Percentiles rank a stretch among this genome's conserved stretches.
Evolutionary conservation across 2,329 filamentous ascomycete genomes (phyloP).

Genomic region (Madurella mycetomatis): DNA sequence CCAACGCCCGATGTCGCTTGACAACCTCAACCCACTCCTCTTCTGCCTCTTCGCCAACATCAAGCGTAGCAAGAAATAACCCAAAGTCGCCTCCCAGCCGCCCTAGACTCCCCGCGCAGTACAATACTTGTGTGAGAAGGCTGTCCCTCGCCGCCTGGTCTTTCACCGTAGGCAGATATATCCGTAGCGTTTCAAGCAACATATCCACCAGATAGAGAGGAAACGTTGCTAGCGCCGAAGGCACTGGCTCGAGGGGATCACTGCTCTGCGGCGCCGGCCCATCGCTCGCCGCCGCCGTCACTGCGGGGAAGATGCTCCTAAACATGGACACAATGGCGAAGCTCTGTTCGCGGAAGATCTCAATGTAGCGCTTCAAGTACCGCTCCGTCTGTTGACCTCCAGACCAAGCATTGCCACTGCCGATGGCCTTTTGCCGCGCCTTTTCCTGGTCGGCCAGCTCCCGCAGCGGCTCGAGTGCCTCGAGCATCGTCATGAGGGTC

Average conservation of each 20-base stretch:
- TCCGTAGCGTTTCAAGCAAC: constrained; percentile 68
- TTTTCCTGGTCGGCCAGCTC: constrained; percentile 87
- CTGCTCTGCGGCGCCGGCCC: constrained; percentile 8
- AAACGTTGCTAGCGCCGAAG: constrained; percentile 77
- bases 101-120: constrained; percentile 87
- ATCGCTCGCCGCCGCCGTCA: constrained; percentile 27
- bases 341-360: constrained; percentile 95
- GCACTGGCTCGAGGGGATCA: constrained; percentile 52
- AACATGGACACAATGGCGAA: constrained; percentile 96
- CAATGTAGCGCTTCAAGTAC: constrained; percentile 91
- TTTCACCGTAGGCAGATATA: constrained; percentile 75
- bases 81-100: constrained; percentile 90
- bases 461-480: constrained; percentile 77
- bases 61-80: constrained; percentile 69
- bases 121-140: constrained; percentile 85
- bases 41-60: constrained; percentile 41
- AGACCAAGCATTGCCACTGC: constrained; percentile 47
- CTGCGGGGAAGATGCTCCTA: constrained; percentile 75
- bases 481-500: constrained; percentile 73
- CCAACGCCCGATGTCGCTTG: constrained; percentile 79
- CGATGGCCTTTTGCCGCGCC: constrained; percentile 40
- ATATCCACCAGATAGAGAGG: constrained; percentile 78
- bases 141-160: constrained; percentile 80
- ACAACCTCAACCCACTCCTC: constrained; percentile 85
- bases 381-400: constrained; percentile 89